phyloP scores from a whole-genome alignment of 306 rosid species.

The Psophocarpus tetragonolobus region DNA sequence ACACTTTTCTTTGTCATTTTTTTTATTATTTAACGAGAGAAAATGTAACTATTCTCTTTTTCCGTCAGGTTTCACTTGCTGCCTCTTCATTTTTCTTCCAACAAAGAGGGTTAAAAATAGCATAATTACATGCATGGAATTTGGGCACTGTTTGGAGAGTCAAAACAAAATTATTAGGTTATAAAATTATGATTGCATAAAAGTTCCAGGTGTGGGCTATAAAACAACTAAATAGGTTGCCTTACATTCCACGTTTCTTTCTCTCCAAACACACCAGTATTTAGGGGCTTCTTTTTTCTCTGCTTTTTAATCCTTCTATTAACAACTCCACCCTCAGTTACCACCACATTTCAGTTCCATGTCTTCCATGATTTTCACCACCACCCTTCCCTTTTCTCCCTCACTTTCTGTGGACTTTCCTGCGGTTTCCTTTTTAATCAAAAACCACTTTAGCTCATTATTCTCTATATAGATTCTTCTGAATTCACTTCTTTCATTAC shows the following conservation, averaged over 20 bases:
- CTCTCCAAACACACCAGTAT: conserved; percentile 40
- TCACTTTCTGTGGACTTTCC: conserved; percentile 32
- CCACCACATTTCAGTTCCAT: conserved; percentile 31
- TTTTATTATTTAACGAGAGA: no score
- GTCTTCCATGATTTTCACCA: conserved; percentile 44
- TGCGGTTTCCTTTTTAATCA: conserved; percentile 23
- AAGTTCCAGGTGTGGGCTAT: conserved; percentile 32
- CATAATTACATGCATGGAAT: conserved; percentile 36
- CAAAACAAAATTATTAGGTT: not conserved
- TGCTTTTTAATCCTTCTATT: conserved; percentile 25
- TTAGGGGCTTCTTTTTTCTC: conserved; percentile 48
- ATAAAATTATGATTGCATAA: conserved; percentile 29
- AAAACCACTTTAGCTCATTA: not conserved
- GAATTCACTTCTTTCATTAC: conserved; percentile 21
- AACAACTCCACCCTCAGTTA: conserved; percentile 39
- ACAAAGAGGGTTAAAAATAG: no score
- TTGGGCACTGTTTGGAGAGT: conserved; percentile 9
- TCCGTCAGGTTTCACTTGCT: no score
- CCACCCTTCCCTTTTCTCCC: conserved; percentile 26
- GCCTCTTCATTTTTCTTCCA: no score
- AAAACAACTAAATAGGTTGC: conserved; percentile 53
- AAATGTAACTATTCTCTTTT: no score
- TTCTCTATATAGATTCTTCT: conserved; percentile 27
- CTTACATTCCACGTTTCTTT: conserved; percentile 76
- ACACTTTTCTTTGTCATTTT: no score